Evolutionary conservation across 352 stramenopile species (phyloP).

Genomic region (Phytophthora tubulina): DNA sequence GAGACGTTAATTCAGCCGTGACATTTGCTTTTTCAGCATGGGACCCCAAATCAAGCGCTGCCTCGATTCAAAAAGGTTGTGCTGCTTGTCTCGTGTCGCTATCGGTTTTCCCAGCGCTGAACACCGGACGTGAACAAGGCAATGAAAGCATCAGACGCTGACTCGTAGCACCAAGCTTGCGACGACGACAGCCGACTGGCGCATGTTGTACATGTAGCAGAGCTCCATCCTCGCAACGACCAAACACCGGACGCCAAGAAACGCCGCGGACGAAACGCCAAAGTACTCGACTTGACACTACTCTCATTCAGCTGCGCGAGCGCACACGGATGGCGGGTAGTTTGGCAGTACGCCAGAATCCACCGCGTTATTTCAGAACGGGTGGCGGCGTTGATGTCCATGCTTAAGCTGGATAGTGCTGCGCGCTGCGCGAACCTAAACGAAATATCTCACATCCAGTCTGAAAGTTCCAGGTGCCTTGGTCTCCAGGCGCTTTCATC

Average conservation of each 20-base stretch:
- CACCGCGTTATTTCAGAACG: slow-evolving; percentile 21
- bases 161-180: slow-evolving; percentile 1
- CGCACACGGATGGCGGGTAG: neutral
- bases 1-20: slow-evolving; percentile 11
- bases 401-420: slow-evolving; percentile 20
- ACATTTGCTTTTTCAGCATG: slow-evolving; percentile 22
- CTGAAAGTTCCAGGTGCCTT: neutral
- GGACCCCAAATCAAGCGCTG: slow-evolving; percentile 1
- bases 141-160: neutral
- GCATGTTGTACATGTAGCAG: slow-evolving; percentile 12
- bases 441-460: slow-evolving; percentile 23
- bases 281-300: neutral
- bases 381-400: slow-evolving; percentile 10
- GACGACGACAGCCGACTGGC: slow-evolving; percentile 29
- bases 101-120: slow-evolving; percentile 3
- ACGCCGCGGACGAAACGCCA: slow-evolving; percentile 12
- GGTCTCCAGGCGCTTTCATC: too few species aligned
- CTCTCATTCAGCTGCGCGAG: neutral
- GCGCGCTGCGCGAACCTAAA: neutral
- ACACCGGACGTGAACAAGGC: neutral
- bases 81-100: slow-evolving; percentile 14
- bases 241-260: slow-evolving; percentile 26
- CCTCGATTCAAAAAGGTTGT: neutral
- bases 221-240: slow-evolving; percentile 1
- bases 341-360: slow-evolving; percentile 33